phyloP scores from a whole-genome alignment of 2,329 filamentous ascomycete species.

The Fusarium sp. region DNA sequence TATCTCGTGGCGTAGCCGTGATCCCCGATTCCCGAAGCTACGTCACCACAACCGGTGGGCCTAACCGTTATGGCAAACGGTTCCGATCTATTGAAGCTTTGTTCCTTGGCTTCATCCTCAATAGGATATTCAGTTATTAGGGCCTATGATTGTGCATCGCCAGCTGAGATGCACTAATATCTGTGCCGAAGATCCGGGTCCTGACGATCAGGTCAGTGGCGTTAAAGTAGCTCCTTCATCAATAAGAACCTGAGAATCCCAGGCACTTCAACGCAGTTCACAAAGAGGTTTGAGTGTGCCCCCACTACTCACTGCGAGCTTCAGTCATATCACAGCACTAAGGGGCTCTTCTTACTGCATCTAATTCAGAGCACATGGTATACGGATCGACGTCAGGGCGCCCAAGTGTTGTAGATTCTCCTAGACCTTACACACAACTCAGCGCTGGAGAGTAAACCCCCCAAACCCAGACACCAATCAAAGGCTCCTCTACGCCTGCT shows the following conservation, averaged over 20 bases:
- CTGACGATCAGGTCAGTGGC: neutral
- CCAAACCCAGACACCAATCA: no score
- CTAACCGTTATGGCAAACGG: neutral
- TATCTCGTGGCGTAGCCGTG: neutral
- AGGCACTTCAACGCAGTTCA: neutral
- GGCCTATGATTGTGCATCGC: neutral
- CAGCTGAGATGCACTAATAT: neutral
- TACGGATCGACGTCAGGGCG: neutral
- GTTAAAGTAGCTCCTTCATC: neutral
- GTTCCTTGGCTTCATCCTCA: neutral
- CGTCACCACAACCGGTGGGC: neutral
- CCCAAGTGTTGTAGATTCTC: neutral
- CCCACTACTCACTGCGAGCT: neutral
- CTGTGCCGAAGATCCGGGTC: neutral
- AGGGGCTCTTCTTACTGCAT: rapidly evolving
- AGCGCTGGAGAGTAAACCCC: no score
- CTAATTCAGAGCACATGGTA: neutral
- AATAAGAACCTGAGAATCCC: neutral
- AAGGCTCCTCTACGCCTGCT: no score
- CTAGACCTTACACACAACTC: rapidly evolving
- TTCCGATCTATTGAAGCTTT: neutral
- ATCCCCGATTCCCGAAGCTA: neutral
- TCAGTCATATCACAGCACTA: rapidly evolving
- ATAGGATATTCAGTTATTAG: rapidly evolving
- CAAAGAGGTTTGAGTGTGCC: neutral